phyloP scores from a whole-genome alignment of 768 basidiomycete genomes.

The Amanita thiersii region DNA sequence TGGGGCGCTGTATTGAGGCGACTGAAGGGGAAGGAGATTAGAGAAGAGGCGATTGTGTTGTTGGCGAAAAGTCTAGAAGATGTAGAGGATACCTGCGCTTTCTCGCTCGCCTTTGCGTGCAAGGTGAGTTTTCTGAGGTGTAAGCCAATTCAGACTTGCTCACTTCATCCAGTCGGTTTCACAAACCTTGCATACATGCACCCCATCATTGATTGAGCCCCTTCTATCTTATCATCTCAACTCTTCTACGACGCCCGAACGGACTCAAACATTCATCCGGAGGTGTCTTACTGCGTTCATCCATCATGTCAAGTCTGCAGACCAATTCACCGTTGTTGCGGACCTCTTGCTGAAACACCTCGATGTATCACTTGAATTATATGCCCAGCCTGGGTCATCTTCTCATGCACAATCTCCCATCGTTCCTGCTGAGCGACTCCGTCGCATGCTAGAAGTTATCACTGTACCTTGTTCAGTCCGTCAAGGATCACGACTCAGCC shows the following conservation, averaged over 20 bases:
- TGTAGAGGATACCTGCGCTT: conserved; percentile 59
- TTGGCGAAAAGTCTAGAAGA: conserved; percentile 43
- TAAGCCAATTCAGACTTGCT: not conserved
- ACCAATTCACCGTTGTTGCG: conserved; percentile 51
- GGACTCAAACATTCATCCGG: conserved; percentile 50
- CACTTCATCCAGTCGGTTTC: conserved; percentile 56
- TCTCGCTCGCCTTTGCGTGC: conserved; percentile 73
- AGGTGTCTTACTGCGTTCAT: conserved; percentile 72
- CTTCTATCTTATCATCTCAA: conserved; percentile 50
- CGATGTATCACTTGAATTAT: conserved; percentile 14
- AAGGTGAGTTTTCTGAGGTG: conserved; percentile 36
- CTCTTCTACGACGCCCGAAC: conserved; percentile 24
- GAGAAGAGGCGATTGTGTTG: conserved; percentile 47
- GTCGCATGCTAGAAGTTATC: conserved; percentile 48
- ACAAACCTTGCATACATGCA: conserved; percentile 72
- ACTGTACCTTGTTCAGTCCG: conserved; percentile 55
- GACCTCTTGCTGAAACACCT: conserved; percentile 43
- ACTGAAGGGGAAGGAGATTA: conserved; percentile 45
- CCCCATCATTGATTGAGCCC: conserved; percentile 50
- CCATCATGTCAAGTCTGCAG: conserved; percentile 71
- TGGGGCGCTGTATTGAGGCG: conserved; percentile 77
- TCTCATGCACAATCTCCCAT: conserved; percentile 4
- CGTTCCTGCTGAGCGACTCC: conserved; percentile 28
- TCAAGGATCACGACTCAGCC: conserved; percentile 58
- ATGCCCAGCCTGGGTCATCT: conserved; percentile 7